These are phyloP conservation scores for Talaromyces amestolkiae DNA, from an alignment of 2,329 filamentous ascomycete species.

Conservation along the genomic window DNA sequence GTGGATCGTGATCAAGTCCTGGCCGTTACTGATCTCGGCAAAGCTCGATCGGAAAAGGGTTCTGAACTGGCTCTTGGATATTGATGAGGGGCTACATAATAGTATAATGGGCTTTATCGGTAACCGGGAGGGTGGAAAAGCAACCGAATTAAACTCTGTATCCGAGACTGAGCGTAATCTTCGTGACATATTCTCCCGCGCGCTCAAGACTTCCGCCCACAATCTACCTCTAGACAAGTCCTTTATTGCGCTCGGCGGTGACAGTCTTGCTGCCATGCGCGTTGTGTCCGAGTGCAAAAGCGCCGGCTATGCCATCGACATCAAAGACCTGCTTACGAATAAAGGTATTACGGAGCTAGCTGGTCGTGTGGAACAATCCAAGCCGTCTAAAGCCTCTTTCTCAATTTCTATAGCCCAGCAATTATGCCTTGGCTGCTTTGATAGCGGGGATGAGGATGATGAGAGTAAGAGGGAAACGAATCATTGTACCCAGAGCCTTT, in stretches of 20 bases:
- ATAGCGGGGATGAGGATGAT: background rate
- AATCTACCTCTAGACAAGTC: constrained; percentile 8
- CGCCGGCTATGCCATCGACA: background rate
- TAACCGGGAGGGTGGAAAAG: background rate
- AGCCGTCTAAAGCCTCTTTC: background rate
- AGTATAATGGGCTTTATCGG: background rate
- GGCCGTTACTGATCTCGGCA: constrained; percentile 40
- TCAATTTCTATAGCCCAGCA: background rate
- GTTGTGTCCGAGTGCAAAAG: constrained; percentile 6
- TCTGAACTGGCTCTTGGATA: constrained; percentile 27
- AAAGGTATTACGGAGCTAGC: constrained; percentile 1
- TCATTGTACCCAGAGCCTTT: background rate
- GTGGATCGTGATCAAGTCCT: constrained; percentile 35
- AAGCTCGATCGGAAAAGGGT: constrained; percentile 36
- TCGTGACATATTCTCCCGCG: background rate
- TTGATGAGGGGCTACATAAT: constrained; percentile 20
- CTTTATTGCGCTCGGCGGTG: constrained; percentile 14
- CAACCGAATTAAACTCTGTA: background rate
- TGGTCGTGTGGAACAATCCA: background rate
- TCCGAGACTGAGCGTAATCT: background rate
- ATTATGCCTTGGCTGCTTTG: background rate
- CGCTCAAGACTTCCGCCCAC: background rate
- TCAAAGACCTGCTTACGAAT: constrained; percentile 18
- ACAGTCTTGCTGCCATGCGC: constrained; percentile 12
- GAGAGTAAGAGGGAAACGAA: background rate